Evolutionary conservation across 208 protist species (phyloP).

Genomic region (Acanthamoeba lenticulata): DNA sequence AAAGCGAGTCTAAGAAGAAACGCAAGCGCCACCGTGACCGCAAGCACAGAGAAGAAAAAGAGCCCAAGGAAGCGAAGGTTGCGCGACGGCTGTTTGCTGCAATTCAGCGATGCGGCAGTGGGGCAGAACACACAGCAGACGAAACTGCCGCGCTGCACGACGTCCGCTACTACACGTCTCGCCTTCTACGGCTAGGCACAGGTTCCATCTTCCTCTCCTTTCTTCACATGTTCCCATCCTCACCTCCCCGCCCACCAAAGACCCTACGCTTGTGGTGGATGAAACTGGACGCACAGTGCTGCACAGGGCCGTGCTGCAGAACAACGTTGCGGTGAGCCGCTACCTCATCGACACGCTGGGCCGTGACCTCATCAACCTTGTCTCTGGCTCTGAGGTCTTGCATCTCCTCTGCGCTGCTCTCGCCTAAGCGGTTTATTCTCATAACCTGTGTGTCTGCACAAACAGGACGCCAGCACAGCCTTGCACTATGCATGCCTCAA

Average conservation of each 20-base stretch:
- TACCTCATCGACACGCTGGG: neutral
- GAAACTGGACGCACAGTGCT: neutral
- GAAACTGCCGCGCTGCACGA: neutral
- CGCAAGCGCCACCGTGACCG: neutral
- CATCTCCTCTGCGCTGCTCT: neutral
- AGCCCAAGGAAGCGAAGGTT: neutral
- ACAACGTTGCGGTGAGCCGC: neutral
- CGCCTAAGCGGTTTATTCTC: no score
- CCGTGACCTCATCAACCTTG: neutral
- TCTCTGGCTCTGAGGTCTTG: neutral
- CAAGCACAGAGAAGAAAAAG: neutral
- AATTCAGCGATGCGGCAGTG: neutral
- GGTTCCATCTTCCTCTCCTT: neutral
- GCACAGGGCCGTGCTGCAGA: neutral
- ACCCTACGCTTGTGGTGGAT: neutral
- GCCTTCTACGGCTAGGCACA: neutral
- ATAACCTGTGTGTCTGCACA: neutral
- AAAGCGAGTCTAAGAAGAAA: neutral
- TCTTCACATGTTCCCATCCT: neutral
- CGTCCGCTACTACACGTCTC: neutral
- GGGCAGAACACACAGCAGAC: neutral
- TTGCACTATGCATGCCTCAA: constrained; percentile 24
- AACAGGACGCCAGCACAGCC: constrained; percentile 12
- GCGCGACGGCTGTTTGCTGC: neutral
- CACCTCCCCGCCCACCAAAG: neutral